Conservation (phyloP, 768 basidiomycete genomes). For the Thelephora ganbajun region DNA sequence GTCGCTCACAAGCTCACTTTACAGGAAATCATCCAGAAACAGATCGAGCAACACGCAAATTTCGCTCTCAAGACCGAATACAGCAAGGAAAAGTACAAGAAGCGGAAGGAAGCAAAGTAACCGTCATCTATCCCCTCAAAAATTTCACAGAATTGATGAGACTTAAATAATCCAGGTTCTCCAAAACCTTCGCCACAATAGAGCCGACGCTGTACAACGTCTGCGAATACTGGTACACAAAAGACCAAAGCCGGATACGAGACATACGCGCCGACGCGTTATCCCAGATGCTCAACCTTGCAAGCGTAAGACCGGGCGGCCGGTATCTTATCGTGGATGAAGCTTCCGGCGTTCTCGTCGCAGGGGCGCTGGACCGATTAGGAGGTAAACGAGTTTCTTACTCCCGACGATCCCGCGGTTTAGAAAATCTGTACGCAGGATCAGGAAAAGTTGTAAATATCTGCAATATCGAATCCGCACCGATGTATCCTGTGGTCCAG, state of each 20-base stretch:
- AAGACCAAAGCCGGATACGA: slow-evolving; percentile 70
- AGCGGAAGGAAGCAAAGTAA: slow-evolving; percentile 93
- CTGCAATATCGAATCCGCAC: slow-evolving; percentile 84
- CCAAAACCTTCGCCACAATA: slow-evolving; percentile 74
- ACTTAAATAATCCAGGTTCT: slow-evolving; percentile 41
- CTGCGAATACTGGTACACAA: slow-evolving; percentile 77
- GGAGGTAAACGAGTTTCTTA: slow-evolving; percentile 40
- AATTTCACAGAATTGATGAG: background rate
- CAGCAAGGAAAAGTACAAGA: slow-evolving; percentile 96
- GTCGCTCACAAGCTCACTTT: slow-evolving; percentile 3
- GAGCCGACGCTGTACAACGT: slow-evolving; percentile 83
- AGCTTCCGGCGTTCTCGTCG: slow-evolving; percentile 76
- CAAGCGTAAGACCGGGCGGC: slow-evolving; percentile 78
- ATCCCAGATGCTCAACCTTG: slow-evolving; percentile 75
- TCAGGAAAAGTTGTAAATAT: slow-evolving; percentile 73
- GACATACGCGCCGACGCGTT: slow-evolving; percentile 80
- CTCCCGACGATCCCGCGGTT: background rate
- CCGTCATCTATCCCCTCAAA: slow-evolving; percentile 10
- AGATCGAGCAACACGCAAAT: slow-evolving; percentile 86
- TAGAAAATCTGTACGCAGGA: slow-evolving; percentile 26
- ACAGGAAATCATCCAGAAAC: slow-evolving; percentile 89
- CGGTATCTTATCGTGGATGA: slow-evolving; percentile 85
- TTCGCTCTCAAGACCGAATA: slow-evolving; percentile 94
- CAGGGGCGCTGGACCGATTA: slow-evolving; percentile 74
- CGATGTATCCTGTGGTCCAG: slow-evolving; percentile 71